phyloP scores from a whole-genome alignment of 345 rosid genomes.

The Syzygium aromaticum region DNA sequence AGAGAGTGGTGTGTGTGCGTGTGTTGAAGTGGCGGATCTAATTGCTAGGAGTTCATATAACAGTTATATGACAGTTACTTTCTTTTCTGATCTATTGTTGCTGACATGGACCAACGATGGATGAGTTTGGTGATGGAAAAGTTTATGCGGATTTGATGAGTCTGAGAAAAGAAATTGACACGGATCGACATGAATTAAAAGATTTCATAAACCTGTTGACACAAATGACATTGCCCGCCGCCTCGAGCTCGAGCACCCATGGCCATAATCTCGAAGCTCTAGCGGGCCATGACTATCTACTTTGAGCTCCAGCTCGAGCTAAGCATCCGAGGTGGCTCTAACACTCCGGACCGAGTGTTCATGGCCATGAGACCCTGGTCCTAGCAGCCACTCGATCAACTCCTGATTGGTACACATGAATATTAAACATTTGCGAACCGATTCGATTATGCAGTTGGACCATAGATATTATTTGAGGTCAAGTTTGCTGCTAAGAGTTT shows the following conservation, averaged over 20 bases:
- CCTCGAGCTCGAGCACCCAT: neutral
- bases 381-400: neutral
- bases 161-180: neutral
- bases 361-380: neutral
- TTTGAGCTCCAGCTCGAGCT: neutral
- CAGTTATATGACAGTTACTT: neutral
- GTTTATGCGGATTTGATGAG: neutral
- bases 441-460: neutral
- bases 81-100: accelerated
- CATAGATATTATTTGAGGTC: neutral
- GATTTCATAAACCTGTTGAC: accelerated
- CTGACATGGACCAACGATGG: neutral
- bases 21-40: neutral
- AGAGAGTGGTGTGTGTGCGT: neutral
- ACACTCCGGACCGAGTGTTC: accelerated
- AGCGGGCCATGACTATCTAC: neutral
- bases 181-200: accelerated
- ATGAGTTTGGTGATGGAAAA: neutral
- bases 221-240: neutral
- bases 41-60: neutral
- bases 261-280: neutral
- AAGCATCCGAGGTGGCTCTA: neutral
- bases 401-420: neutral
- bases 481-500: neutral
- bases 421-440: neutral